Conservation (phyloP, 2,329 filamentous ascomycete genomes). For the Penicillium sp. region DNA sequence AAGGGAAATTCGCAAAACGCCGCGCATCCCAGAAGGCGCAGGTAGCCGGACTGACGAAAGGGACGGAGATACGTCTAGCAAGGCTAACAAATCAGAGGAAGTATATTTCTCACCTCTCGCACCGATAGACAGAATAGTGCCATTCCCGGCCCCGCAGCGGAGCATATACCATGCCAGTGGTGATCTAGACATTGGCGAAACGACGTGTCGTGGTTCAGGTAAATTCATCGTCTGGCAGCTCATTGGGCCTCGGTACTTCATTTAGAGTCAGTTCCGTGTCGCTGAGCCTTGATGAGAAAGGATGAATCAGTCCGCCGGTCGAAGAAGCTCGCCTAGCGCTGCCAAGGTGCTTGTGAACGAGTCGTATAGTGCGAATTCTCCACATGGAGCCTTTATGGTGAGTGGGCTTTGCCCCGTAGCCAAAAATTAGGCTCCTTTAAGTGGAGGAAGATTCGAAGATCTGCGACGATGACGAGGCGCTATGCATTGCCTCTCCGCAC, state of each 20-base stretch:
- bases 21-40: not conserved
- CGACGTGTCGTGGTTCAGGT: not conserved
- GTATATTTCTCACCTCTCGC: conserved; percentile 15
- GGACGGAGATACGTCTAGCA: conserved; percentile 2
- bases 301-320: not conserved
- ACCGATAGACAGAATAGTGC: not conserved
- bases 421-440: not conserved
- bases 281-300: not conserved
- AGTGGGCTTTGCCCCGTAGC: not conserved
- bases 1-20: not conserved
- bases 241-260: conserved; percentile 9
- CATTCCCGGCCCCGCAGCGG: conserved; percentile 12
- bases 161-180: not conserved
- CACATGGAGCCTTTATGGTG: conserved; percentile 10
- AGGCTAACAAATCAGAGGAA: conserved; percentile 13
- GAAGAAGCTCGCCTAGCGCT: not conserved
- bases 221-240: not conserved
- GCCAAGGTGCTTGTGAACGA: conserved; percentile 4
- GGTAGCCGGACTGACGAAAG: conserved; percentile 4
- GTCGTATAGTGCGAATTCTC: not conserved
- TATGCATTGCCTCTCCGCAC: not conserved
- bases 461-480: conserved; percentile 16
- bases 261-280: not conserved
- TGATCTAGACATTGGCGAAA: not conserved
- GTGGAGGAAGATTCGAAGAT: conserved; percentile 7